Evolutionary conservation across 495 filamentous ascomycete species (phyloP).

Genomic region (Peziza echinospora): DNA sequence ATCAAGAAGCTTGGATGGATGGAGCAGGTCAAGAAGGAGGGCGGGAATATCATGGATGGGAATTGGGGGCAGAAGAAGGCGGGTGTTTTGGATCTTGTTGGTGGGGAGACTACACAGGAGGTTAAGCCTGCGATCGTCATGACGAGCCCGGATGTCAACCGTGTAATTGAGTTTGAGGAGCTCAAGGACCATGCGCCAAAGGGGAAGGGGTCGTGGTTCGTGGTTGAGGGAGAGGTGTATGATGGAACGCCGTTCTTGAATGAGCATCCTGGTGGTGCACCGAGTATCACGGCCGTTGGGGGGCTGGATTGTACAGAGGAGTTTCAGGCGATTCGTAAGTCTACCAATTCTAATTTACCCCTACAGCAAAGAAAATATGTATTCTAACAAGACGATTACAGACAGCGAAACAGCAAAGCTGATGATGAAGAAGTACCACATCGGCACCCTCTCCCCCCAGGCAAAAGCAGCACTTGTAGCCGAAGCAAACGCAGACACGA

Average conservation of each 20-base stretch:
- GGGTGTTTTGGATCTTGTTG: constrained; percentile 31
- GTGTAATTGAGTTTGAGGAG: constrained; percentile 47
- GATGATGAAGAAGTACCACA: constrained; percentile 80
- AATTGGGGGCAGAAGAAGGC: constrained; percentile 63
- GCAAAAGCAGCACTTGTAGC: constrained; percentile 29
- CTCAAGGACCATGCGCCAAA: constrained; percentile 34
- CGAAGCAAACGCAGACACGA: constrained; percentile 3
- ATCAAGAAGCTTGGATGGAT: constrained; percentile 67
- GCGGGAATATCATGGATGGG: constrained; percentile 60
- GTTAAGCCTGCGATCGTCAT: constrained; percentile 49
- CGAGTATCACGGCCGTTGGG: constrained; percentile 67
- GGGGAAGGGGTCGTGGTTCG: constrained; percentile 56
- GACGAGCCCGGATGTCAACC: constrained; percentile 46
- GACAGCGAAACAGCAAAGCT: constrained; percentile 78
- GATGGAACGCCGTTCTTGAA: constrained; percentile 68
- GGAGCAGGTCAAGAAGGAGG: constrained; percentile 76
- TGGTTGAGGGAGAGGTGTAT: constrained; percentile 82
- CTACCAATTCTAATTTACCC: constrained; percentile 25
- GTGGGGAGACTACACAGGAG: constrained; percentile 22
- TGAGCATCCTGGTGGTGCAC: constrained; percentile 73
- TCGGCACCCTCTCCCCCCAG: constrained; percentile 48
- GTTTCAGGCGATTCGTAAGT: constrained; percentile 89
- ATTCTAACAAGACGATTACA: constrained; percentile 37
- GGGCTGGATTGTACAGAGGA: constrained; percentile 79
- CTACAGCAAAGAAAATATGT: constrained; percentile 3